Conservation (phyloP, 208 protist species). For the Acanthamoeba castellanii region DNA sequence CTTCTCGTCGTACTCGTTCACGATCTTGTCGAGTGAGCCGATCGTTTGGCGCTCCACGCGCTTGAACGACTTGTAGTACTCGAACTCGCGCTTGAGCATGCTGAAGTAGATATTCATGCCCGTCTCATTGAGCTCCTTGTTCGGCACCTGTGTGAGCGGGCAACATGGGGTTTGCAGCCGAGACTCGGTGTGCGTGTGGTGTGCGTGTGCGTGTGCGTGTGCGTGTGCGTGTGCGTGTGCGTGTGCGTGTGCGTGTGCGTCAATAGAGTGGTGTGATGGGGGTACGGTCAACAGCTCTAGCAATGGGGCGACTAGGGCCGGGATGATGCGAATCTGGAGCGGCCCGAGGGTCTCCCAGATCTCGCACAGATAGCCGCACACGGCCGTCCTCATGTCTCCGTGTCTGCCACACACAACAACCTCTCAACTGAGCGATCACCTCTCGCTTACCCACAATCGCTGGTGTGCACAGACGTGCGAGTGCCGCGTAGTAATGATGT, state of each 20-base stretch:
- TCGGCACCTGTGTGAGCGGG: conserved; percentile 6
- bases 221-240: too few relatives aligned
- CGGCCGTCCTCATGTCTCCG: conserved; percentile 31
- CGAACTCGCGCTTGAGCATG: conserved; percentile 44
- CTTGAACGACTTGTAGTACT: conserved; percentile 41
- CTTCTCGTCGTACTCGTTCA: conserved; percentile 62
- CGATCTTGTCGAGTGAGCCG: conserved; percentile 33
- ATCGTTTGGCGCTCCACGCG: conserved; percentile 53
- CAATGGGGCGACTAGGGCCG: background rate
- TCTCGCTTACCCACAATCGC: background rate
- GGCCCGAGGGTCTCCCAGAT: background rate
- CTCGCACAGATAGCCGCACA: background rate
- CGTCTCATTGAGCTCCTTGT: conserved; percentile 27
- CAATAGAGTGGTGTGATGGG: background rate
- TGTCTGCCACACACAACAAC: background rate
- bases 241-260: too few relatives aligned
- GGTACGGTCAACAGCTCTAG: conserved; percentile 55
- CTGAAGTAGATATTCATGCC: conserved; percentile 68
- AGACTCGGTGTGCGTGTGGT: background rate
- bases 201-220: too few relatives aligned
- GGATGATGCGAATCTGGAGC: background rate
- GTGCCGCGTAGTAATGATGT: too few relatives aligned
- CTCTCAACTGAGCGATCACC: background rate
- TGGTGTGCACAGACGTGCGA: background rate
- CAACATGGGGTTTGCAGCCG: background rate